Conservation (phyloP, 345 rosid genomes). For the Dimocarpus longan region DNA sequence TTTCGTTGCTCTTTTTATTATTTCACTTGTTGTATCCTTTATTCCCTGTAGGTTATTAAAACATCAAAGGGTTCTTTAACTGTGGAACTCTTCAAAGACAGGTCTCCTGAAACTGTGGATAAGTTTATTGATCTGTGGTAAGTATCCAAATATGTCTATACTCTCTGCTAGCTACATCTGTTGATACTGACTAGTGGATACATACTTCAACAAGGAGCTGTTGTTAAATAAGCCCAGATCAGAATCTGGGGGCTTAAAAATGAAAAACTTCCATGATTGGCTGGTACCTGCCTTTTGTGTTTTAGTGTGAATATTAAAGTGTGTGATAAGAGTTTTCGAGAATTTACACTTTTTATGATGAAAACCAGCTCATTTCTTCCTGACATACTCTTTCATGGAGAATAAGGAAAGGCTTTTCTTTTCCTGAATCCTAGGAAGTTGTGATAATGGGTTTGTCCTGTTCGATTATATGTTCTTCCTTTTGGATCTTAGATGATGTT, state of each 20-base stretch:
- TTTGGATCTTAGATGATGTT: not conserved
- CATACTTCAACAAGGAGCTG: not conserved
- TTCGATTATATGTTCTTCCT: not conserved
- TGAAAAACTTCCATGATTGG: not conserved
- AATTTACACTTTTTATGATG: not conserved
- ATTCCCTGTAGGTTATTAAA: constrained; percentile 58
- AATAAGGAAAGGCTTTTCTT: not conserved
- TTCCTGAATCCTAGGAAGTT: not conserved
- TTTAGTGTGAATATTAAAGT: not conserved
- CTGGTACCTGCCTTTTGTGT: not conserved
- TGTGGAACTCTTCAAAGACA: constrained; percentile 74
- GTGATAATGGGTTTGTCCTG: not conserved
- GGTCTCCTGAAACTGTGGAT: constrained; percentile 76
- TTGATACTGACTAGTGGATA: not conserved
- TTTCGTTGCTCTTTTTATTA: not conserved
- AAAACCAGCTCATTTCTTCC: too few species aligned
- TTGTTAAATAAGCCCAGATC: constrained; percentile 1
- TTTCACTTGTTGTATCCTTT: not conserved
- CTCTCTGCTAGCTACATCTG: not conserved
- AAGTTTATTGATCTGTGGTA: constrained; percentile 75
- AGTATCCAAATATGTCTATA: constrained; percentile 22
- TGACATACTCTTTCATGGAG: not conserved
- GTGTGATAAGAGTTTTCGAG: not conserved
- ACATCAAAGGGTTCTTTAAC: constrained; percentile 75
- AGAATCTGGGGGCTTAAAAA: not conserved